phyloP scores from a whole-genome alignment of 179 eudicot genomes.

The Drosera spatulata region DNA sequence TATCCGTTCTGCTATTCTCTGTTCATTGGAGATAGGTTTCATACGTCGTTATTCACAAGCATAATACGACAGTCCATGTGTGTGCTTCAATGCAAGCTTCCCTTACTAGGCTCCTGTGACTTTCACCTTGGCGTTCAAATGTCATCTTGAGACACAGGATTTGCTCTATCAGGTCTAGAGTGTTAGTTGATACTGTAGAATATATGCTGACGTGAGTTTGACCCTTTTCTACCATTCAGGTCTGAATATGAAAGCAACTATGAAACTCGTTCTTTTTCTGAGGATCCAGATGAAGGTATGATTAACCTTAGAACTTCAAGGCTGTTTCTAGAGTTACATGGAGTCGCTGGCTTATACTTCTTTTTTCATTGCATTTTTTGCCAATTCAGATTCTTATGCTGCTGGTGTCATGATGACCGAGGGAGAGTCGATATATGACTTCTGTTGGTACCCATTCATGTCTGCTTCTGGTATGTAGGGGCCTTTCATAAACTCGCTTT shows the following conservation, averaged over 20 bases:
- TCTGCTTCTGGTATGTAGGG: constrained; percentile 64
- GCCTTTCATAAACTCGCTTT: not conserved
- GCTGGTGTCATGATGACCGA: constrained; percentile 57
- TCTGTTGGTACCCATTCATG: constrained; percentile 97
- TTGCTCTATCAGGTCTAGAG: not conserved
- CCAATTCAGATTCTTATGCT: constrained; percentile 62
- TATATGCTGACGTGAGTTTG: not conserved
- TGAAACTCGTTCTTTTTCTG: constrained; percentile 16
- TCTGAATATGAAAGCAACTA: constrained; percentile 37
- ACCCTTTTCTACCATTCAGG: constrained; percentile 19
- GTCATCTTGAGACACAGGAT: not conserved
- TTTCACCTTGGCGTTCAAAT: not conserved
- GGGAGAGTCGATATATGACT: constrained; percentile 92
- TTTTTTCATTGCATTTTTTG: constrained; percentile 5
- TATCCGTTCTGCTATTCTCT: no score
- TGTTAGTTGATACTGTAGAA: not conserved
- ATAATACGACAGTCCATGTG: no score
- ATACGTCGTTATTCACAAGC: no score
- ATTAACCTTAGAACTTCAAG: constrained; percentile 2
- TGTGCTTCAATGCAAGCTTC: no score
- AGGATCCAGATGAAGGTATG: constrained; percentile 41
- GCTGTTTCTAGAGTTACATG: not conserved
- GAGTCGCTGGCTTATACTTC: not conserved
- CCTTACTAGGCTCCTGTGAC: no score
- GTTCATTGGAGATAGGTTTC: no score